phyloP scores from a whole-genome alignment of 306 rosid species.

The Cicer yamashitae region DNA sequence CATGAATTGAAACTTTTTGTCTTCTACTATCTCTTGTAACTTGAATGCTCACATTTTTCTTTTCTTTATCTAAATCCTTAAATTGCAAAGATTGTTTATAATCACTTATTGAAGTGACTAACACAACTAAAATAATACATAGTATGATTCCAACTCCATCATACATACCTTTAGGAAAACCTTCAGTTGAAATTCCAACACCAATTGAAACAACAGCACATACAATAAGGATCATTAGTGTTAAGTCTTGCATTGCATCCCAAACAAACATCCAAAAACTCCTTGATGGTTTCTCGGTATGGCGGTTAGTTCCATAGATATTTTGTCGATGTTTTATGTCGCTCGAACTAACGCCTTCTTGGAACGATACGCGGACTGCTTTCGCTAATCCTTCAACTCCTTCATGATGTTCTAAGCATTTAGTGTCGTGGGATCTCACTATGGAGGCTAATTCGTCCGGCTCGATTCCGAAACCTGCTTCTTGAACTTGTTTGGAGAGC shows the following conservation, averaged over 20 bases:
- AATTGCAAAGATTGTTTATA: constrained; percentile 85
- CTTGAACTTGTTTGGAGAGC: constrained; percentile 57
- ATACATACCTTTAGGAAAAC: constrained; percentile 83
- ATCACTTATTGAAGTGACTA: constrained; percentile 87
- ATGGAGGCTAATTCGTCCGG: constrained; percentile 72
- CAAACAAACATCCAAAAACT: constrained; percentile 86
- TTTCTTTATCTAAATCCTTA: constrained; percentile 81
- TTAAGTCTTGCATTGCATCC: constrained; percentile 92
- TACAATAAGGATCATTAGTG: constrained; percentile 72
- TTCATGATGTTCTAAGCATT: constrained; percentile 53
- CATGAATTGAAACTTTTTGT: constrained; percentile 73
- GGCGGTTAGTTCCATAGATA: constrained; percentile 60
- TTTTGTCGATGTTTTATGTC: constrained; percentile 61
- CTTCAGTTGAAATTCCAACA: constrained; percentile 85
- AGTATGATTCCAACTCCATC: constrained; percentile 91
- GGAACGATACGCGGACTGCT: constrained; percentile 53
- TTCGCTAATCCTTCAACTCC: constrained; percentile 73
- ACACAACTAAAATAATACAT: constrained; percentile 69
- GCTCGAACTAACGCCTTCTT: constrained; percentile 57
- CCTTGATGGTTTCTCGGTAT: constrained; percentile 70
- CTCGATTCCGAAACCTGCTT: constrained; percentile 72
- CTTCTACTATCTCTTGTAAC: constrained; percentile 78
- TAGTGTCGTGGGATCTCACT: constrained; percentile 62
- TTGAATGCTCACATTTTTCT: constrained; percentile 76
- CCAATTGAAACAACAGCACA: constrained; percentile 69